Conservation (phyloP, 208 protist species). For the Kentomonas sorsogonicus region DNA sequence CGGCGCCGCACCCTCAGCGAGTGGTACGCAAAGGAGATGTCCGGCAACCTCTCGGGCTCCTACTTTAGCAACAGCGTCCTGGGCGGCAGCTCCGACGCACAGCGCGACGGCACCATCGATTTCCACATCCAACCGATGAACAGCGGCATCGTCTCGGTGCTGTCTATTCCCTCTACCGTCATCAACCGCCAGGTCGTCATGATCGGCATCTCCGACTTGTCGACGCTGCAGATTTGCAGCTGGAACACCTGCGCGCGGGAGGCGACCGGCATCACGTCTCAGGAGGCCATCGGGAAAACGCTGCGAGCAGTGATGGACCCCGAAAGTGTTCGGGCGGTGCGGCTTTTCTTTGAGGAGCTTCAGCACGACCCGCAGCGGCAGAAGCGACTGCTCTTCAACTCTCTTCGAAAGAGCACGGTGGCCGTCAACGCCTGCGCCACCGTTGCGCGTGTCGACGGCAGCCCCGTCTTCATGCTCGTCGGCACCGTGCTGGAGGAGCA, state of each 20-base stretch:
- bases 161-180: slow-evolving; percentile 11
- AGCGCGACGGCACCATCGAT: slow-evolving; percentile 14
- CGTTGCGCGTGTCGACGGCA: slow-evolving; percentile 23
- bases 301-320: slow-evolving; percentile 24
- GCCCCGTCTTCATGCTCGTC: slow-evolving; percentile 28
- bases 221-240: slow-evolving; percentile 23
- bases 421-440: slow-evolving; percentile 20
- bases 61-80: slow-evolving; percentile 7
- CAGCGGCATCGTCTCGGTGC: slow-evolving; percentile 3
- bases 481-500: slow-evolving; percentile 25
- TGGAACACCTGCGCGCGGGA: slow-evolving; percentile 28
- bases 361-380: slow-evolving; percentile 14
- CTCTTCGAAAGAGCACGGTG: slow-evolving; percentile 18
- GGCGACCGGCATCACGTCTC: slow-evolving; percentile 19
- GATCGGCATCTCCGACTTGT: slow-evolving; percentile 28
- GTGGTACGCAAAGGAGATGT: slow-evolving; percentile 21
- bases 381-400: slow-evolving; percentile 24
- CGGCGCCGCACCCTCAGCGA: slow-evolving; percentile 9
- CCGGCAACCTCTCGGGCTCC: slow-evolving; percentile 14
- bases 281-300: slow-evolving; percentile 26
- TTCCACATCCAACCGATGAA: slow-evolving; percentile 20
- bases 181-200: slow-evolving; percentile 26
- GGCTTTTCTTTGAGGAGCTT: slow-evolving; percentile 19
- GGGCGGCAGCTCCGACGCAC: slow-evolving; percentile 2
- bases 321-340: slow-evolving; percentile 11